These are phyloP conservation scores for Euphrasia arctica DNA, from an alignment of 305 asterid genomes.

Conservation along the genomic window DNA sequence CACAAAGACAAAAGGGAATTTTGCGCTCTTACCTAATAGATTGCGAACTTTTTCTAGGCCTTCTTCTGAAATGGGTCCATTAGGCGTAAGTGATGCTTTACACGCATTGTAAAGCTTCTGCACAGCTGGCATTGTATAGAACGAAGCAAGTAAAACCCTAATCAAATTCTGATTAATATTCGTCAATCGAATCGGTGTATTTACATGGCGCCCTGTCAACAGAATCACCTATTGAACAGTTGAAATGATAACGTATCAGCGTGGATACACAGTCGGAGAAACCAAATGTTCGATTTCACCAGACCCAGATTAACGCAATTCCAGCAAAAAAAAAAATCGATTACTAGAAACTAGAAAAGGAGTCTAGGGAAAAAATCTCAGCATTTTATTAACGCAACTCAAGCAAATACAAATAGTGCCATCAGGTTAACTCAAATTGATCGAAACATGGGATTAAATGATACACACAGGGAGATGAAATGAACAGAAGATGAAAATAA, in stretches of 20 bases:
- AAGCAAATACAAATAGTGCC: neutral
- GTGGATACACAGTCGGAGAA: neutral
- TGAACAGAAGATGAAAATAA: neutral
- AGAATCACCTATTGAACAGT: neutral
- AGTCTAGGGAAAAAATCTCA: too few relatives aligned
- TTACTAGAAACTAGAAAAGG: neutral
- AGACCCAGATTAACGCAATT: neutral
- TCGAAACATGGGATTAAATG: neutral
- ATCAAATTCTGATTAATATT: neutral
- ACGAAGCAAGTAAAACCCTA: slow-evolving; percentile 31
- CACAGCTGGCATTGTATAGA: slow-evolving; percentile 83
- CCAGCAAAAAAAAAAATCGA: neutral
- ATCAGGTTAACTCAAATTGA: neutral
- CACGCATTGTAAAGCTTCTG: slow-evolving; percentile 97
- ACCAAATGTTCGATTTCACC: neutral
- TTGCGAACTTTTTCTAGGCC: slow-evolving; percentile 81
- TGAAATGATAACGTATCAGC: neutral
- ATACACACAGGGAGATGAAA: neutral
- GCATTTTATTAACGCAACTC: neutral
- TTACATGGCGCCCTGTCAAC: neutral
- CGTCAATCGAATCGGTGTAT: neutral
- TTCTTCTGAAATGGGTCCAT: slow-evolving; percentile 91
- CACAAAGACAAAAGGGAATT: slow-evolving; percentile 14
- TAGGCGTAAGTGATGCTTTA: slow-evolving; percentile 72
- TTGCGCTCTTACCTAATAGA: slow-evolving; percentile 62